Conservation (phyloP, 2,329 filamentous ascomycete species). For the Talaromyces piceae region DNA sequence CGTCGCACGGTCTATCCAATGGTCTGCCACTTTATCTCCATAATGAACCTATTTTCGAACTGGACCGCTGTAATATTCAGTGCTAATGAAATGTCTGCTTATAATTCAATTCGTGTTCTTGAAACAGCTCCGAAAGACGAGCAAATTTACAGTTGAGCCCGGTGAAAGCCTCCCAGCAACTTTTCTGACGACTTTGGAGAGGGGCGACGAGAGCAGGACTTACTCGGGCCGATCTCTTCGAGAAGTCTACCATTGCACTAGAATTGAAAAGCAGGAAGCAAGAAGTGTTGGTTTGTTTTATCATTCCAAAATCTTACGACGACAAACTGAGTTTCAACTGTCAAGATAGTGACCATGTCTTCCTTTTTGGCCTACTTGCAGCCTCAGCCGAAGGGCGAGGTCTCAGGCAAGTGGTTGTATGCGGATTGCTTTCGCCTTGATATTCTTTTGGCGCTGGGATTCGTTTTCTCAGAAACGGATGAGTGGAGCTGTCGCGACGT, state of each 20-base stretch:
- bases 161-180: constrained; percentile 1
- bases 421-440: constrained; percentile 4
- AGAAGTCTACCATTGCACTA: not conserved
- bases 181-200: constrained; percentile 6
- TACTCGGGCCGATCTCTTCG: constrained; percentile 1
- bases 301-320: not conserved
- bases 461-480: constrained; percentile 1
- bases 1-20: not conserved
- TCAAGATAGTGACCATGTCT: constrained; percentile 2
- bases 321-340: not conserved
- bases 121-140: constrained; percentile 2
- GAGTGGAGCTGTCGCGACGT: constrained; percentile 4
- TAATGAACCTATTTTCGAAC: constrained; percentile 2
- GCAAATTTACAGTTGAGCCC: constrained; percentile 5
- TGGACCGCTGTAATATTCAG: constrained; percentile 1
- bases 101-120: constrained; percentile 4
- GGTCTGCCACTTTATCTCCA: constrained; percentile 2
- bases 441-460: constrained; percentile 4
- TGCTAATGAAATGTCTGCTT: constrained; percentile 6
- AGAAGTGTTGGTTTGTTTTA: not conserved
- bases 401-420: constrained; percentile 5
- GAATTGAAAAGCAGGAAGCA: not conserved
- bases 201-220: not conserved
- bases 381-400: constrained; percentile 3
- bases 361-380: constrained; percentile 7